Percentiles rank a stretch among this genome's conserved stretches.
Conservation (phyloP, 352 stramenopile genomes). For the Phytopythium sindhum region DNA sequence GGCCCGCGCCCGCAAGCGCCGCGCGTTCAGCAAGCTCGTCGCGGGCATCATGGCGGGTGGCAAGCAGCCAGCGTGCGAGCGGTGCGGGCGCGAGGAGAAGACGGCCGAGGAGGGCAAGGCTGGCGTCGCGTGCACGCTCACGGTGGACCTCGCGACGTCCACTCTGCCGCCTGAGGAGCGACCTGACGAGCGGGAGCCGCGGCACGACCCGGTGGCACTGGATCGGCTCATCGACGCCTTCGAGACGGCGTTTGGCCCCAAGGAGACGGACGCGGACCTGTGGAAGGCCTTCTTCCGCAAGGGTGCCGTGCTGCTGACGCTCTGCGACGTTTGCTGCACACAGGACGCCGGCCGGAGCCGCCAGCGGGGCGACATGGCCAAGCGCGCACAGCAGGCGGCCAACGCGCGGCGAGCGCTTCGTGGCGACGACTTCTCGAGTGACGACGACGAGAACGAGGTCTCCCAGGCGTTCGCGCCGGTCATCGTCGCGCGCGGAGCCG, state of each 20-base stretch:
- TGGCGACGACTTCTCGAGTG: slow-evolving; percentile 91
- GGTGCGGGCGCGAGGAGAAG: slow-evolving; percentile 67
- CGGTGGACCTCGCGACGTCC: slow-evolving; percentile 70
- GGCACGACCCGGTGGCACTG: slow-evolving; percentile 70
- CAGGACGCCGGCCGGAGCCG: slow-evolving; percentile 13
- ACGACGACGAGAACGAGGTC: slow-evolving; percentile 63
- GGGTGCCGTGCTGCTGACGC: slow-evolving; percentile 90
- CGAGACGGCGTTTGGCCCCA: slow-evolving; percentile 75
- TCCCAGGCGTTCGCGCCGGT: slow-evolving; percentile 90
- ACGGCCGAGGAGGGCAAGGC: slow-evolving; percentile 27
- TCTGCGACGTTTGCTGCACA: slow-evolving; percentile 91
- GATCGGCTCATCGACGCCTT: slow-evolving; percentile 78
- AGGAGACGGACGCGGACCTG: slow-evolving; percentile 88
- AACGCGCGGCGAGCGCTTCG: slow-evolving; percentile 37
- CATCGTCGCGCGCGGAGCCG: slow-evolving; percentile 85
- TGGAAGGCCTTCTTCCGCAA: slow-evolving; percentile 97
- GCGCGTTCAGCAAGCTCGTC: slow-evolving; percentile 89
- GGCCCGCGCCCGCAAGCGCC: slow-evolving; percentile 89
- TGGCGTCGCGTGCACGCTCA: slow-evolving; percentile 64
- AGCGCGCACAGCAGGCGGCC: slow-evolving; percentile 29
- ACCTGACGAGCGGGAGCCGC: slow-evolving; percentile 38
- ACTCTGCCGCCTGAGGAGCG: neutral
- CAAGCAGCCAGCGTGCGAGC: slow-evolving; percentile 82
- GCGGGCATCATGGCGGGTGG: slow-evolving; percentile 70
- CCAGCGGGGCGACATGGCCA: slow-evolving; percentile 42